Conservation (phyloP, 1,284 basidiomycete genomes). For the Caloboletus firmus region DNA sequence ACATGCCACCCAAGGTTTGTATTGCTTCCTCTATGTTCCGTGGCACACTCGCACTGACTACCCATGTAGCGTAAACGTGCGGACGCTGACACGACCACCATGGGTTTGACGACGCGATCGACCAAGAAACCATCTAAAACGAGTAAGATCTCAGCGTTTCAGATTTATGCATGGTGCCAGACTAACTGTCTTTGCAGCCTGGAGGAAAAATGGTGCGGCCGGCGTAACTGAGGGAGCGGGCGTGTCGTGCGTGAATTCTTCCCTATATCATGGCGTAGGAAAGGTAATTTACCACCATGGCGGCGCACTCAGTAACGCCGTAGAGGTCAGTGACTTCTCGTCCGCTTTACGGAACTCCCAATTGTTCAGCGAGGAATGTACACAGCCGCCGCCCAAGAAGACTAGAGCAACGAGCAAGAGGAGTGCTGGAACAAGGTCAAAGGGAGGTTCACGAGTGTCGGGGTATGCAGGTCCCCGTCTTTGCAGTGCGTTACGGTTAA, state of each 20-base stretch:
- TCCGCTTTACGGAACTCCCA: neutral
- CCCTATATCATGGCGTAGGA: constrained; percentile 1
- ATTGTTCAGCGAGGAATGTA: neutral
- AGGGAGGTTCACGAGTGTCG: constrained; percentile 5
- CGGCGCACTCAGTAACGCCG: constrained; percentile 8
- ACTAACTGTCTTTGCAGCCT: constrained; percentile 16
- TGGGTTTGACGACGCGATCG: constrained; percentile 40
- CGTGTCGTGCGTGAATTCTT: constrained; percentile 26
- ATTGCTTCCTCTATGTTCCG: neutral
- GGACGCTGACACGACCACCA: constrained; percentile 24
- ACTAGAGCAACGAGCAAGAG: constrained; percentile 34
- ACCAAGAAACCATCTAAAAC: constrained; percentile 50
- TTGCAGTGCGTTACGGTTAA: neutral
- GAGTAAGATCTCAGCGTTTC: constrained; percentile 12
- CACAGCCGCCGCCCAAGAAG: constrained; percentile 38
- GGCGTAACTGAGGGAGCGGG: constrained; percentile 5
- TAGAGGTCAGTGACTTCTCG: constrained; percentile 23
- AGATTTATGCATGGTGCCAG: constrained; percentile 2
- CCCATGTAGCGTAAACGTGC: constrained; percentile 43
- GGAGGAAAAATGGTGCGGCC: constrained; percentile 12
- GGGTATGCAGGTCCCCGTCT: constrained; percentile 16
- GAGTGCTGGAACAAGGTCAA: constrained; percentile 14
- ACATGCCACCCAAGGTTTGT: constrained; percentile 45
- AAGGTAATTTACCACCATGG: constrained; percentile 4
- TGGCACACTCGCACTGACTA: neutral